A percentile compares a stretch with the other conserved stretches of the same genome.
These are phyloP conservation scores for Panicum miliaceum DNA, from an alignment of 176 grass and related monocot genomes.

Conservation along the genomic window DNA sequence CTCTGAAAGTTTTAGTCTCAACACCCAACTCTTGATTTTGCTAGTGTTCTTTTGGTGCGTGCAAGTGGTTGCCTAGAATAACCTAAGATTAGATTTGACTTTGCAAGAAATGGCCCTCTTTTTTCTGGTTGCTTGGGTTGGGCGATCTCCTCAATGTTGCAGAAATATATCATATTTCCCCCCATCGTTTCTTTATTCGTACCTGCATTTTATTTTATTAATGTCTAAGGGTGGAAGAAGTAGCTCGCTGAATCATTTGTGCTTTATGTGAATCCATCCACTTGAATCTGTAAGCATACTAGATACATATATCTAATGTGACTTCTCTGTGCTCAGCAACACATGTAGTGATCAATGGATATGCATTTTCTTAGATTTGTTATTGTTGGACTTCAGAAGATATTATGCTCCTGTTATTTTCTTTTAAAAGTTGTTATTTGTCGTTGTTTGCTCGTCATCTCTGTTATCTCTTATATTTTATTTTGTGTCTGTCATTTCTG, in stretches of 20 bases:
- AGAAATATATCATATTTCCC: background rate
- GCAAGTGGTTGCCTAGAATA: background rate
- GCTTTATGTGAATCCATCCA: background rate
- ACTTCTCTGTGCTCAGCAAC: background rate
- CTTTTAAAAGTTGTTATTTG: constrained; percentile 3
- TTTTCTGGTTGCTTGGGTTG: background rate
- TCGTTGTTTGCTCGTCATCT: no score
- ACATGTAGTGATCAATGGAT: background rate
- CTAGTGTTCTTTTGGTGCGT: background rate
- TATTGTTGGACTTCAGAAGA: constrained; percentile 16
- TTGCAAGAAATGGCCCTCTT: background rate
- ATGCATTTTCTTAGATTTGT: background rate
- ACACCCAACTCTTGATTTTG: background rate
- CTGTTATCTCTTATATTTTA: background rate
- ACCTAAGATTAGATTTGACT: background rate
- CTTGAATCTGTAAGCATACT: background rate
- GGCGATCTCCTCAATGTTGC: background rate
- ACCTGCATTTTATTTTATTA: background rate
- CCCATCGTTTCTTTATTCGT: background rate
- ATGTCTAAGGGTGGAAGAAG: background rate
- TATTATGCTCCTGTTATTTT: background rate
- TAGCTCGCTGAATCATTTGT: background rate
- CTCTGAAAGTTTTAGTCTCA: background rate
- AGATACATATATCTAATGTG: background rate
- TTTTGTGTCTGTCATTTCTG: background rate